These are phyloP conservation scores for Scutellaria galericulata DNA, from an alignment of 257 asterid genomes.

Conservation along the genomic window DNA sequence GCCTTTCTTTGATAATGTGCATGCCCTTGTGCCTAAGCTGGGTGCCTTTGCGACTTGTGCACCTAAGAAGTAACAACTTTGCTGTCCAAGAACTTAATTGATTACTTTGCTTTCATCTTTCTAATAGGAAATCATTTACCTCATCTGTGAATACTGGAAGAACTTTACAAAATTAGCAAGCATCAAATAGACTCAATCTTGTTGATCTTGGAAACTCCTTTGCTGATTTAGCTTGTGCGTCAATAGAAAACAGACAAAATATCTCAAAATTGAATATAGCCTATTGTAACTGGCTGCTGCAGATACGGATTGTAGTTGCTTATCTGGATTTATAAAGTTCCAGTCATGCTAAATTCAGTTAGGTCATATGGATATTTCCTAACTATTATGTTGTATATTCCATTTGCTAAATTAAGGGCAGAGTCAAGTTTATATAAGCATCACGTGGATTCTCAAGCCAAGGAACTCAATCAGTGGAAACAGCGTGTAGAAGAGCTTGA, in stretches of 20 bases:
- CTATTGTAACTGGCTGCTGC: constrained; percentile 14
- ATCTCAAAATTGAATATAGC: constrained; percentile 31
- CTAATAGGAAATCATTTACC: constrained; percentile 22
- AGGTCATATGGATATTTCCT: constrained; percentile 27
- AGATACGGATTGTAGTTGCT: constrained; percentile 15
- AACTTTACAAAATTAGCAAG: constrained; percentile 9
- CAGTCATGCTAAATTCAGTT: constrained; percentile 13
- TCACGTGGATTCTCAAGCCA: constrained; percentile 72
- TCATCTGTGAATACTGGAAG: constrained; percentile 15
- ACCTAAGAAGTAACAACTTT: background rate
- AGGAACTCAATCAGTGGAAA: constrained; percentile 83
- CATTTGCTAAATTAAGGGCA: constrained; percentile 67
- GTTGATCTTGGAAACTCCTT: constrained; percentile 19
- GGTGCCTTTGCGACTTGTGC: background rate
- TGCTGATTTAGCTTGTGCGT: constrained; percentile 21
- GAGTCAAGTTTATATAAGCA: constrained; percentile 79
- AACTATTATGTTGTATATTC: constrained; percentile 38
- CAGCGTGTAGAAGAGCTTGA: constrained; percentile 83
- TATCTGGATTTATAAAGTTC: constrained; percentile 4
- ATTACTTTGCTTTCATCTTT: constrained; percentile 10
- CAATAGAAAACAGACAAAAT: constrained; percentile 12
- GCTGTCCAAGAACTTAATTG: background rate
- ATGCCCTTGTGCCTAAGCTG: background rate
- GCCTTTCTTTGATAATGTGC: constrained; percentile 3
- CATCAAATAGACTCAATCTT: background rate